These are phyloP conservation scores for Coprinellus micaceus DNA, from an alignment of 768 basidiomycete genomes.

Conservation along the genomic window DNA sequence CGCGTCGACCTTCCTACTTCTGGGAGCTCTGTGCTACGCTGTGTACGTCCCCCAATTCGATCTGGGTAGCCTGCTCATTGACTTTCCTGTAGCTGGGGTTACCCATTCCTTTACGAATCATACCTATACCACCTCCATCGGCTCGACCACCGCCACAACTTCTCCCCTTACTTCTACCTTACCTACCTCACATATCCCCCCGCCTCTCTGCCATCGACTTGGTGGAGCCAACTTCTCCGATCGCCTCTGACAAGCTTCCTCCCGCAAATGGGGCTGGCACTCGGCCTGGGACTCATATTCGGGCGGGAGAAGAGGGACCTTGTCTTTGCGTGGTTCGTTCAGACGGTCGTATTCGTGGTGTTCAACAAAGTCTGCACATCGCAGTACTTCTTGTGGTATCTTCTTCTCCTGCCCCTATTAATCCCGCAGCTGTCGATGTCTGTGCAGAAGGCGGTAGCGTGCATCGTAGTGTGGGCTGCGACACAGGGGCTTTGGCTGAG, in stretches of 20 bases:
- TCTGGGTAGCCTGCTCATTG: neutral
- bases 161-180: conserved; percentile 95
- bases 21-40: conserved; percentile 66
- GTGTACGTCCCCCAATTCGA: conserved; percentile 30
- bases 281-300: conserved; percentile 72
- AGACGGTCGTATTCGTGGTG: conserved; percentile 86
- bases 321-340: conserved; percentile 84
- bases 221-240: conserved; percentile 44
- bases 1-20: conserved; percentile 57
- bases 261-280: conserved; percentile 73
- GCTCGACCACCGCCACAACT: conserved; percentile 96
- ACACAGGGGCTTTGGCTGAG: conserved; percentile 86
- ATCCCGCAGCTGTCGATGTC: conserved; percentile 63
- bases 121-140: conserved; percentile 91
- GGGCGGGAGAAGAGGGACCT: conserved; percentile 57
- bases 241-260: conserved; percentile 81
- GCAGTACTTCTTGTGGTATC: conserved; percentile 97
- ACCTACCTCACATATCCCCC: conserved; percentile 83
- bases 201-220: conserved; percentile 21
- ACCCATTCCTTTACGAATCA: conserved; percentile 86
- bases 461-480: conserved; percentile 63
- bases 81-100: conserved; percentile 74
- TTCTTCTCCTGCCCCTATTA: conserved; percentile 80
- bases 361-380: conserved; percentile 99
- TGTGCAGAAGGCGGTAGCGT: conserved; percentile 33